Conservation (phyloP, 2,329 filamentous ascomycete genomes). For the Botrytis elliptica region DNA sequence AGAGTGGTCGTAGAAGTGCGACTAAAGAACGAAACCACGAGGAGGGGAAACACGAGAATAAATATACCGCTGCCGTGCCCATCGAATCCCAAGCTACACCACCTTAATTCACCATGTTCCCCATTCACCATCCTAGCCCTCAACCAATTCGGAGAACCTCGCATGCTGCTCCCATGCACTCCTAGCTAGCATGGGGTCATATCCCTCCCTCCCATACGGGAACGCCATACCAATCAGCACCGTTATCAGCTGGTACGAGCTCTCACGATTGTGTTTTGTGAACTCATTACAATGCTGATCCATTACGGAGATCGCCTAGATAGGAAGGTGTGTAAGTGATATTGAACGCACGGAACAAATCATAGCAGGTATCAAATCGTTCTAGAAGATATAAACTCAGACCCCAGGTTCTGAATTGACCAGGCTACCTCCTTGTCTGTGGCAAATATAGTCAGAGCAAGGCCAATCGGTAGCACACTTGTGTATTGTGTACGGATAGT, state of each 20-base stretch:
- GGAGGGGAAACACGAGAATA: constrained; percentile 20
- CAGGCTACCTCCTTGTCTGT: constrained; percentile 12
- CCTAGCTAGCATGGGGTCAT: constrained; percentile 8
- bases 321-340: constrained; percentile 11
- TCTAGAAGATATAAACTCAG: constrained; percentile 19
- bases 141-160: constrained; percentile 1
- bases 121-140: background rate
- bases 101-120: constrained; percentile 1
- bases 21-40: background rate
- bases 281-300: constrained; percentile 1
- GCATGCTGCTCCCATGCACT: constrained; percentile 17
- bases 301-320: constrained; percentile 3
- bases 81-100: background rate
- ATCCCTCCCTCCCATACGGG: constrained; percentile 10
- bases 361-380: constrained; percentile 14
- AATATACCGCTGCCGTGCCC: constrained; percentile 11
- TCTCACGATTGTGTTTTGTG: constrained; percentile 3
- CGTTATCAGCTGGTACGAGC: constrained; percentile 20
- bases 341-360: constrained; percentile 18
- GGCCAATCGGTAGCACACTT: background rate
- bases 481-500: constrained; percentile 4
- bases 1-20: constrained; percentile 19
- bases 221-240: constrained; percentile 16
- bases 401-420: constrained; percentile 19
- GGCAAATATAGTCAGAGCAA: constrained; percentile 9